Evolutionary conservation across 495 filamentous ascomycete species (phyloP).

Genomic region (Lasiosphaeria ovina): DNA sequence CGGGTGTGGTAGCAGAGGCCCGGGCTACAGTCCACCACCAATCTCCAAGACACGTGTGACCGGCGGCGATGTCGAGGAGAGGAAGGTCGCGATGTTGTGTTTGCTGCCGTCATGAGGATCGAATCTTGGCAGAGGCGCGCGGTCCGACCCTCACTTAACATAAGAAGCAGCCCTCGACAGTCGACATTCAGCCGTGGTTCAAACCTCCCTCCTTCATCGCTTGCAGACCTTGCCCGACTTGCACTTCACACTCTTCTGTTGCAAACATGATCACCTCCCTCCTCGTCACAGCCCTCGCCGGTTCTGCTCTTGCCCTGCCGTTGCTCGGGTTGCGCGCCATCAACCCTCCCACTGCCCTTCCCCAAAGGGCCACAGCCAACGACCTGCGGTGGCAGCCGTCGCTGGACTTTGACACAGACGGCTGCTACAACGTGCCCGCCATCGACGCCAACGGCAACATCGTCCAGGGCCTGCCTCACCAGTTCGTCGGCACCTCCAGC

Average conservation of each 20-base stretch:
- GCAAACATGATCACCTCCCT: neutral
- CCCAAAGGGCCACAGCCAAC: slow-evolving; percentile 38
- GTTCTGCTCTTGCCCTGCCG: slow-evolving; percentile 8
- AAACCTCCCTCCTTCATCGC: too few relatives aligned
- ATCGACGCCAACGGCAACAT: slow-evolving; percentile 39
- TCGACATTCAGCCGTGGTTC: too few relatives aligned
- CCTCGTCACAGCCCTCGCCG: slow-evolving; percentile 1
- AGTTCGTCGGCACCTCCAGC: slow-evolving; percentile 28
- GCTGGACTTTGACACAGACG: slow-evolving; percentile 47
- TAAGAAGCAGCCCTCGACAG: too few relatives aligned
- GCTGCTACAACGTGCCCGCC: slow-evolving; percentile 49
- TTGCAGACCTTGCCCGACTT: too few relatives aligned
- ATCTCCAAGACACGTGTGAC: too few relatives aligned
- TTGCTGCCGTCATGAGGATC: too few relatives aligned
- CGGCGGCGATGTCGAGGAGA: too few relatives aligned
- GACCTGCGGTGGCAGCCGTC: slow-evolving; percentile 45
- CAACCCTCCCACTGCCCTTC: slow-evolving; percentile 34
- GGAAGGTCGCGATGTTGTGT: too few relatives aligned
- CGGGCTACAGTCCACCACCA: too few relatives aligned
- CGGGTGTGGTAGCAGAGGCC: too few relatives aligned
- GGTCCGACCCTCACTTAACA: too few relatives aligned
- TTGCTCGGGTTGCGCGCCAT: slow-evolving; percentile 12
- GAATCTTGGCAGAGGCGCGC: too few relatives aligned
- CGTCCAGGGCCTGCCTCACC: slow-evolving; percentile 35
- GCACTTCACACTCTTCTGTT: neutral